Evolutionary conservation across 768 basidiomycete genomes (phyloP), one percentile per base, ranked within the genome.

Genomic region (Austroboletus eburneus): DNA sequence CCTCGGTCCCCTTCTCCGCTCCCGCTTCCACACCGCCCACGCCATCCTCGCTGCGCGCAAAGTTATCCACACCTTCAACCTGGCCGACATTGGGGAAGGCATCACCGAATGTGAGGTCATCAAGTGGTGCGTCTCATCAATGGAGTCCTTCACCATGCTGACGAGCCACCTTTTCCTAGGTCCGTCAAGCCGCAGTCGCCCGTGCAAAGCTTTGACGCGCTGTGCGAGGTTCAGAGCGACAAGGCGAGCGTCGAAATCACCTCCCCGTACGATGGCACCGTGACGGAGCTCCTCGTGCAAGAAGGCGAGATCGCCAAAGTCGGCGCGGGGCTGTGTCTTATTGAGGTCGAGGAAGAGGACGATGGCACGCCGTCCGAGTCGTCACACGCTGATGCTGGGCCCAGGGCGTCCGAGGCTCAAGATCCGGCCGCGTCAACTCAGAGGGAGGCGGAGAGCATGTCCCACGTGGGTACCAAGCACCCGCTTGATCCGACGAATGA

Each of bases 241-340:
- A 92, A 92, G 64, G 90, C 89, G 2, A 86, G 81, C 64, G 90
- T 93, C 21, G 91, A 93, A 65, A 91, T 94, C 45, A 93, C 91
- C 3, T 85, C 84, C 46, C 91, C 91, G 2, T 91, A 77, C 57
- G 85, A 91, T 34, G 91, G 91, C 5, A 69, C 81, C 25, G 70
- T 93, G 39, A 81, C 76, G 50, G 76, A 86, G 52, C 65, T 92
- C 6, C 71, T 89, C 2, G 88, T 91, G 16, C 68, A 82, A 52
- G 88, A 90, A 61, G 91, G 91, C 17, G 79, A 89, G 59, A 75
- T 92, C 16, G 88, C 87, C 17, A 89, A 89, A 59, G 91, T 92
- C 16, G 90, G 91, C 25, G 69, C 76, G 17, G 81, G 80, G 9
- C 71, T 93, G 2, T 93, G 90, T 63, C 55, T 82, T 10, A 90